phyloP scores from a whole-genome alignment of 2,329 filamentous ascomycete genomes.

The Aureobasidium uvarum region DNA sequence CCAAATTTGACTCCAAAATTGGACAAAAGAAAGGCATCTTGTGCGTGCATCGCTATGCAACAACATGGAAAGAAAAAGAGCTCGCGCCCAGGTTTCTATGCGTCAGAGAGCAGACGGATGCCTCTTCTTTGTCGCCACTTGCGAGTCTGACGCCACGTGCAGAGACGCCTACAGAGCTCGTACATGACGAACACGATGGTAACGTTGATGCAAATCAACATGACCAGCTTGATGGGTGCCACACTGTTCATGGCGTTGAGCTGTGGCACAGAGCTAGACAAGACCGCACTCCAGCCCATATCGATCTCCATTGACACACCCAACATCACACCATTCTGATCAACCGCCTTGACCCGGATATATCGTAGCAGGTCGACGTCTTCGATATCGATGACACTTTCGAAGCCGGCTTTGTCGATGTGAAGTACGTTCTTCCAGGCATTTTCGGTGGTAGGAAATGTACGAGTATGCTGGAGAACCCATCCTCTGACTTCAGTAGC shows the following conservation, averaged over 20 bases:
- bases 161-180: constrained; percentile 33
- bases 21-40: background rate
- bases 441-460: background rate
- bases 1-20: background rate
- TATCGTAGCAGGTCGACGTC: constrained; percentile 20
- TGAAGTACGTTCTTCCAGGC: constrained; percentile 30
- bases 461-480: constrained; percentile 30
- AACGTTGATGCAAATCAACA: constrained; percentile 30
- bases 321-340: constrained; percentile 19
- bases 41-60: background rate
- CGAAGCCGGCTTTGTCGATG: constrained; percentile 30
- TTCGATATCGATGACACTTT: constrained; percentile 30
- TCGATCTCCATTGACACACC: constrained; percentile 25
- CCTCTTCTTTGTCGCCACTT: constrained; percentile 18
- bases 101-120: constrained; percentile 20
- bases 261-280: constrained; percentile 15
- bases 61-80: background rate
- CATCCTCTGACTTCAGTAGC: constrained; percentile 33
- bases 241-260: background rate
- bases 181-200: constrained; percentile 32
- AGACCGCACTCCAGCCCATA: constrained; percentile 24
- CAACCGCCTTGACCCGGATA: constrained; percentile 25
- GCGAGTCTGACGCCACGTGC: constrained; percentile 30
- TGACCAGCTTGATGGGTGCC: constrained; percentile 30
- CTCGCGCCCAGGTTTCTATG: background rate